Conservation (phyloP, 805 yeast genomes). For the Grigorovia jiainica region DNA sequence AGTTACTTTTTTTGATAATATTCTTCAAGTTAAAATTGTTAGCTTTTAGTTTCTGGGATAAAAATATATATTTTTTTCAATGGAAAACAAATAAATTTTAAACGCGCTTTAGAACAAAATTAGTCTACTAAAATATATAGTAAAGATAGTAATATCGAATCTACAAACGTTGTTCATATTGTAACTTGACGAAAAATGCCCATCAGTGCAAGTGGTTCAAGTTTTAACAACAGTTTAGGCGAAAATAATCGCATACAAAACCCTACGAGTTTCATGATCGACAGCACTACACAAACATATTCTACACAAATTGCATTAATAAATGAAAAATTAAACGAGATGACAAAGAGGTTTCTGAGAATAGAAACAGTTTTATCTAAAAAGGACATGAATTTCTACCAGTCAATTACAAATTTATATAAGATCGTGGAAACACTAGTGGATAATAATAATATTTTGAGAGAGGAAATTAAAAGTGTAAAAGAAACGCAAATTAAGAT, state of each 20-base stretch:
- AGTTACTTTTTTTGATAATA: too few species aligned
- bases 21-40: too few species aligned
- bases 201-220: not conserved
- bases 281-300: not conserved
- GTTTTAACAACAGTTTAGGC: not conserved
- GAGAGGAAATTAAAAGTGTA: constrained; percentile 9
- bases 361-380: constrained; percentile 11
- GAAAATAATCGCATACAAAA: not conserved
- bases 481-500: constrained; percentile 3
- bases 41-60: too few species aligned
- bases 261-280: not conserved
- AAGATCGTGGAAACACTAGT: constrained; percentile 18
- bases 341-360: constrained; percentile 3
- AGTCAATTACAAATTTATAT: constrained; percentile 17
- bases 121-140: too few species aligned
- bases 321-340: constrained; percentile 1
- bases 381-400: constrained; percentile 12
- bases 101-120: too few species aligned
- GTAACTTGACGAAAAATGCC: not conserved
- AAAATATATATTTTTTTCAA: too few species aligned
- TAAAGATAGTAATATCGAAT: too few species aligned
- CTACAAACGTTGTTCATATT: too few species aligned
- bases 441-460: constrained; percentile 23
- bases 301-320: constrained; percentile 7
- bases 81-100: too few species aligned